Evolutionary conservation across 2,329 filamentous ascomycete species (phyloP).

Genomic region (Didymella sp.): DNA sequence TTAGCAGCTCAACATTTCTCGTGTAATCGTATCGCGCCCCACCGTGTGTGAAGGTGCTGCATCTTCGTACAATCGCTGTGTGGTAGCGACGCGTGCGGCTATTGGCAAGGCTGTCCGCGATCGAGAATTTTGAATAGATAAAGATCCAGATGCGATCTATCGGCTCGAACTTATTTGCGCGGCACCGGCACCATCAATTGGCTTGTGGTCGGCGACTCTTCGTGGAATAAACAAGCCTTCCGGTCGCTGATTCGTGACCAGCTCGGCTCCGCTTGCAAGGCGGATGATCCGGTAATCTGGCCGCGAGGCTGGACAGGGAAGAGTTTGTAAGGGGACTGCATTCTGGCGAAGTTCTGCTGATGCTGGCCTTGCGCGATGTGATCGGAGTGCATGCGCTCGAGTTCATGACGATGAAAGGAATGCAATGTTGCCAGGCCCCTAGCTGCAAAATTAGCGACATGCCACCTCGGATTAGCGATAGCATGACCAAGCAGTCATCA

Average conservation of each 20-base stretch:
- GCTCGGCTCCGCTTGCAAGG: conserved; percentile 37
- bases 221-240: conserved; percentile 38
- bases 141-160: conserved; percentile 26
- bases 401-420: conserved; percentile 11
- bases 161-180: conserved; percentile 24
- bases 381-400: conserved; percentile 13
- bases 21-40: conserved; percentile 24
- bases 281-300: conserved; percentile 39
- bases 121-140: conserved; percentile 15
- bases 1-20: conserved; percentile 33
- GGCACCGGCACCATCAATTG: conserved; percentile 33
- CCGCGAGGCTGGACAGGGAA: conserved; percentile 39
- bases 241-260: conserved; percentile 36
- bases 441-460: conserved; percentile 12
- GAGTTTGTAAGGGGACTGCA: conserved; percentile 11
- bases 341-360: conserved; percentile 20
- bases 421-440: conserved; percentile 8
- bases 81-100: conserved; percentile 7
- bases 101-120: conserved; percentile 17
- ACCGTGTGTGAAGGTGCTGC: conserved; percentile 22
- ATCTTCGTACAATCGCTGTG: neutral
- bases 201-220: conserved; percentile 35
- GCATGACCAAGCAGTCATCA: conserved; percentile 35
- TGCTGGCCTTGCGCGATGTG: conserved; percentile 22
- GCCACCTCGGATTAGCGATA: conserved; percentile 31